Evolutionary conservation across 1,139 yeast genomes (phyloP), one percentile per base, ranked within the genome.

Genomic region (Nadsonia commutata): DNA sequence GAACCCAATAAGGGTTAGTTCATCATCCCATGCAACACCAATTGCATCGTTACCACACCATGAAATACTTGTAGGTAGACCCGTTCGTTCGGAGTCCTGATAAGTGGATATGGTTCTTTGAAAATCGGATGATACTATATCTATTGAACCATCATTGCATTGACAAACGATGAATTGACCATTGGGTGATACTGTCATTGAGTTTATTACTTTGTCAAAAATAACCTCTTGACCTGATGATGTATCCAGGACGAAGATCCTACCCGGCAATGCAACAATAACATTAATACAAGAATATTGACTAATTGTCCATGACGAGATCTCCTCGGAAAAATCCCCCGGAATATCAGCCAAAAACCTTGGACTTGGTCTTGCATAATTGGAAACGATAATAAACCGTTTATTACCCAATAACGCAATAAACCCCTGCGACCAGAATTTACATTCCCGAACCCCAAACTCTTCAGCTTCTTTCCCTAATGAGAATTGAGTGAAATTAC

Each of bases 11-110:
- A 88, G 58, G 47, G 73, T 72, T 20, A 85, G 55, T 46, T 81
- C 88, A 51, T 81, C 93, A 3, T 71, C 66, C 47, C 72, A 68
- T 0, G 78, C 65, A 20, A 66, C 52, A 0, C 77, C 78, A 1
- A 86, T 76, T 0, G 93, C 85, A 63, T 85, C 95, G 52, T 80
- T 78, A 0, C 90, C 85, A 59, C 95, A 83, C 96, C 96, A 88
- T 47, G 70, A 71, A 31, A 42, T 39, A 16, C 44, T 67, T 13
- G 33, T 11, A 27, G 33, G 33, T 9, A 27, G n/a, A 3, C 33
- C 33, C 4, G 33, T 27, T 9, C 33, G 9, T 27, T 59, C 48
- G 64, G 70, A 47, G 58, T 62, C 19, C 2, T 58, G 52, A 43
- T 59, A 72, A 44, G 75, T 78, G 33, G 76, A 63, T n/a, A 80